Base-by-base conservation (phyloP, 371 early-diverging fungal species). In the Apophysomyces sp. region DNA sequence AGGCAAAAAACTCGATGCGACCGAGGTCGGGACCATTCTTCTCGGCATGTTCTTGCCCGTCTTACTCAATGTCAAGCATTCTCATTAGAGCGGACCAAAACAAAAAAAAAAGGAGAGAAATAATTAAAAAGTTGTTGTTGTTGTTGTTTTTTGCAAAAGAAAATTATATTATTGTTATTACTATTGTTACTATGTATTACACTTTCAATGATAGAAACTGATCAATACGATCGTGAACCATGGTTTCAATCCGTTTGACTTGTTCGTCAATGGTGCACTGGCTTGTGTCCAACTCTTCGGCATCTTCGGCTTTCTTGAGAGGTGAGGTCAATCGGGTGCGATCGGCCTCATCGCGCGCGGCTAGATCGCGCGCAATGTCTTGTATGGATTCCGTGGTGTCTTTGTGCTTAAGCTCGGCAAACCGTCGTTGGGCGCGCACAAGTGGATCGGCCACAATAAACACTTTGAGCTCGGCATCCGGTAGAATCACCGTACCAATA, bases 401-500 rank as follows among this genome's bases (percentile, higher is more conserved):
- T 55, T 68, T 67, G 9, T 53, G 41, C 18, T 62, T 62, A 71
- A 89, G 52, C 62, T 96, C 90, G 30, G 83, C 78, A 60, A 80
- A 84, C 15, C 98, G 79, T 44, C 98, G 81, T 61, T 84, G 76
- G 0, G 98, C 98, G 0, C 98, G 80, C 0, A 89, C 81, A 54
- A 78, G 74, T 8, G 86, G 79, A 61, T 86, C 83, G 0, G 97
- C 97, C 4, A 85, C 85, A 24, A 98, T 76, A 67, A 89, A 98
- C 2, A 98, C 80, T 65, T 97, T 98, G 29, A 97, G 79, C 32
- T 95, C 89, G 0, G 98, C 98, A 64, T 92, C 74, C 0, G 98
- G 96, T 34, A 97, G 76, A 3, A 98, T 89, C 0, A 86, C 86
- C 0, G 96, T 92, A 15, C 96, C 97, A 54, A 96, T 94, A 76